A percentile compares a stretch with the other conserved stretches of the same genome.
phyloP scores from a whole-genome alignment of 2,329 filamentous ascomycete species.

The Penicillium sp. region DNA sequence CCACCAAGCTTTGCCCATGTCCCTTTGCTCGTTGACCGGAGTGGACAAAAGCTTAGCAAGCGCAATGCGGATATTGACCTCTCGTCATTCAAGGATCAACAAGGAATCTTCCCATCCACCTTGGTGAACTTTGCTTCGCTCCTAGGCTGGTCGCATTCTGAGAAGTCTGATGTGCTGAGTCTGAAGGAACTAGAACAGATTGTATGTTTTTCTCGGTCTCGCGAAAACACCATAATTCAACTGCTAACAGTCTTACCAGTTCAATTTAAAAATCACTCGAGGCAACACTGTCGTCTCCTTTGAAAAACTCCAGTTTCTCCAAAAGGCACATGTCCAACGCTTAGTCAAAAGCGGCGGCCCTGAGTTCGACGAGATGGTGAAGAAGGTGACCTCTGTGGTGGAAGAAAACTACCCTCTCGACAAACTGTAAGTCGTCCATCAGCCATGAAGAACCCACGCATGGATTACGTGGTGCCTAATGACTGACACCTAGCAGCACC shows the following conservation, averaged over 20 bases:
- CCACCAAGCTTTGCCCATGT: conserved; percentile 77
- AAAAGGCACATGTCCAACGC: conserved; percentile 64
- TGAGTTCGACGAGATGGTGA: conserved; percentile 41
- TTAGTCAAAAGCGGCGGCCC: conserved; percentile 48
- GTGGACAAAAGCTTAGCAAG: conserved; percentile 82
- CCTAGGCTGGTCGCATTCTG: conserved; percentile 74
- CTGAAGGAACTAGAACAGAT: conserved; percentile 68
- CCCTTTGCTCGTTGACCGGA: conserved; percentile 66
- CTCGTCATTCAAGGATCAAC: conserved; percentile 53
- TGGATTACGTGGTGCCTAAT: background rate
- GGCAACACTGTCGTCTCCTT: conserved; percentile 82
- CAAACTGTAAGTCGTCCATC: conserved; percentile 29
- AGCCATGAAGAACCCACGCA: background rate
- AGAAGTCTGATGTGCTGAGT: conserved; percentile 67
- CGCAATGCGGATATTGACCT: conserved; percentile 68
- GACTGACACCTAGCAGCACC: conserved; percentile 18
- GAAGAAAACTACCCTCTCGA: conserved; percentile 23
- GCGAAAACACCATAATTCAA: background rate
- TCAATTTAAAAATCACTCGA: conserved; percentile 83
- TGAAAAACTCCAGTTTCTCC: conserved; percentile 76
- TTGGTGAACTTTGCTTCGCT: conserved; percentile 81
- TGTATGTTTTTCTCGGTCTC: conserved; percentile 45
- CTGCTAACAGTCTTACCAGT: conserved; percentile 49
- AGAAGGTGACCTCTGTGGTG: conserved; percentile 31
- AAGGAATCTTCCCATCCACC: conserved; percentile 61